These are phyloP conservation scores for Lentinula edodes DNA, from an alignment of 768 basidiomycete genomes.

Conservation along the genomic window DNA sequence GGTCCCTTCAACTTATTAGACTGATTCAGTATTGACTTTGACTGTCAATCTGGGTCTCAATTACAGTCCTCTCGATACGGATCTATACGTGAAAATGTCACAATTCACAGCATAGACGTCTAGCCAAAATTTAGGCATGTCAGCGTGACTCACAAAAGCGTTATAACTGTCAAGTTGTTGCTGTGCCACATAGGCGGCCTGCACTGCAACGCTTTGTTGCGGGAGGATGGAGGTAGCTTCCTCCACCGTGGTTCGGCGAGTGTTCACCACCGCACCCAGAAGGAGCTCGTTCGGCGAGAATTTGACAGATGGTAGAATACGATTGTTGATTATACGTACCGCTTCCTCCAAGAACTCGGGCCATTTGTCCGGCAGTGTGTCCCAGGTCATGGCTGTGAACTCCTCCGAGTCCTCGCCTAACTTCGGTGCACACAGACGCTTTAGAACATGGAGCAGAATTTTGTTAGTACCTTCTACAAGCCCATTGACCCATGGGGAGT, in stretches of 20 bases:
- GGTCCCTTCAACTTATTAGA: too few species aligned
- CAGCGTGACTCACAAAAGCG: conserved; percentile 16
- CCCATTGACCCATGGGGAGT: too few species aligned
- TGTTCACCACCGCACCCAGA: background rate
- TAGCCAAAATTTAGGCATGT: too few species aligned
- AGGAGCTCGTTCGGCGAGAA: background rate
- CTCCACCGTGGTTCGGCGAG: background rate
- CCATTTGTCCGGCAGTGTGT: background rate
- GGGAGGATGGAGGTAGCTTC: background rate
- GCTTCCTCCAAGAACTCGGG: background rate
- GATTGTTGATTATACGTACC: too few species aligned
- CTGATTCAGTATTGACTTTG: too few species aligned
- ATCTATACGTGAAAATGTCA: too few species aligned
- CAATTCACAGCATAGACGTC: too few species aligned
- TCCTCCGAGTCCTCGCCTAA: background rate
- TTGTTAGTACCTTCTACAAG: background rate
- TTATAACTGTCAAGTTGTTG: conserved; percentile 14
- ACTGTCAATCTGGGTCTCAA: too few species aligned
- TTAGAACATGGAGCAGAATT: conserved; percentile 1
- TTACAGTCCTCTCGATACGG: too few species aligned
- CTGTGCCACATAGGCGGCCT: conserved; percentile 6
- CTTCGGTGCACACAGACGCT: background rate
- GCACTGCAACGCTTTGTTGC: background rate
- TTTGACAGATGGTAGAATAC: background rate
- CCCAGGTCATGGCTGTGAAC: background rate